A percentile compares a stretch with the other conserved stretches of the same genome.
Conservation (phyloP, 2,329 filamentous ascomycete genomes). For the Fusarium solani-melongenae region DNA sequence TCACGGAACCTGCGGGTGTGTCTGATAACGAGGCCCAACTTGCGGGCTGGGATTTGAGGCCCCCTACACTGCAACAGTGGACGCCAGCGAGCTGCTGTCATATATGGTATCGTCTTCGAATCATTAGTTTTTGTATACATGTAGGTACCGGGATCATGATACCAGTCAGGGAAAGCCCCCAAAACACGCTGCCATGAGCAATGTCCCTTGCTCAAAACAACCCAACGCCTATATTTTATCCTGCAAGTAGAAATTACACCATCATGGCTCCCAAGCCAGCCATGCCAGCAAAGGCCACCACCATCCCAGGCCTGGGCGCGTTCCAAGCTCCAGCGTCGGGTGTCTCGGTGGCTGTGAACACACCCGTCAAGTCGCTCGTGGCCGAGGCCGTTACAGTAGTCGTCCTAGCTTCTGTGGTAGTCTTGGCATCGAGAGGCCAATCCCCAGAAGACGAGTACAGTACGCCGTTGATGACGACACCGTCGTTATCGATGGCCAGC, state of each 20-base stretch:
- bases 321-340: conserved; percentile 39
- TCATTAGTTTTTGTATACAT: background rate
- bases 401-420: conserved; percentile 38
- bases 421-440: conserved; percentile 52
- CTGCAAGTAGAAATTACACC: background rate
- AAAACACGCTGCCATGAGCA: background rate
- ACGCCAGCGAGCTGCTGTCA: background rate
- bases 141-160: background rate
- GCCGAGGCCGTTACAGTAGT: conserved; percentile 30
- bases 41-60: background rate
- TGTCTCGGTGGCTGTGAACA: conserved; percentile 51
- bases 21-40: background rate
- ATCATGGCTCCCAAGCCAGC: background rate
- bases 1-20: background rate
- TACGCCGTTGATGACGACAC: conserved; percentile 70
- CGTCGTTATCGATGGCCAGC: conserved; percentile 60
- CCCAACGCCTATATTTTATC: background rate
- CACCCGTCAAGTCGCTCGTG: conserved; percentile 43
- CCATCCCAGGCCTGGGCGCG: conserved; percentile 10
- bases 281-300: conserved; percentile 25
- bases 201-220: background rate
- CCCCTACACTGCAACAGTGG: background rate
- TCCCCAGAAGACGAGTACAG: conserved; percentile 58
- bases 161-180: background rate
- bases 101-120: background rate